phyloP scores from a whole-genome alignment of 225 moss, liverwort and hornwort genomes.

The Physcomitrium patens region DNA sequence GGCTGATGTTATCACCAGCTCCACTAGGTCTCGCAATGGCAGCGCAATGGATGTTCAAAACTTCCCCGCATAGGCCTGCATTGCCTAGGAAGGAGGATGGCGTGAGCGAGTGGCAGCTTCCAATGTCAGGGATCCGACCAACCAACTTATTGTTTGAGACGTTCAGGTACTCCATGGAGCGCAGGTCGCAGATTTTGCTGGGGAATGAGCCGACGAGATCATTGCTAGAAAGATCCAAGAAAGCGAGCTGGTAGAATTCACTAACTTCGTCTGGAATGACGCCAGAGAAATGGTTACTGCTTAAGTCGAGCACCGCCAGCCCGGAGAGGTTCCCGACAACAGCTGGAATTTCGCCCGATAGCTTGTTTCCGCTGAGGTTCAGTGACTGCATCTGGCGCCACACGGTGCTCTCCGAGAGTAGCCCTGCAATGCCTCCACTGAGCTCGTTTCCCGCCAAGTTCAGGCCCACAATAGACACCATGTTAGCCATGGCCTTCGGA shows the following conservation, averaged over 20 bases:
- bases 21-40: background rate
- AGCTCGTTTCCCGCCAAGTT: constrained; percentile 60
- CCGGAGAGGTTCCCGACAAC: constrained; percentile 49
- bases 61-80: constrained; percentile 34
- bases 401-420: constrained; percentile 56
- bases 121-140: constrained; percentile 37
- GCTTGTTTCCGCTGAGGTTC: constrained; percentile 51
- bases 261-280: constrained; percentile 52
- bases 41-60: constrained; percentile 26
- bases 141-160: constrained; percentile 40
- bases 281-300: constrained; percentile 51
- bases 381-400: constrained; percentile 63
- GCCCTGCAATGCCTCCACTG: constrained; percentile 56
- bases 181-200: constrained; percentile 36
- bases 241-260: constrained; percentile 47
- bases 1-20: constrained; percentile 17
- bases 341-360: constrained; percentile 52
- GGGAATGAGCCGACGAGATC: constrained; percentile 62
- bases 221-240: constrained; percentile 65
- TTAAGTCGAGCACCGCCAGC: constrained; percentile 57
- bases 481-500: constrained; percentile 64
- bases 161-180: constrained; percentile 35
- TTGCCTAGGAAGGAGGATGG: constrained; percentile 38
- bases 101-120: constrained; percentile 27
- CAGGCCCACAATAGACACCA: constrained; percentile 71